phyloP scores from a whole-genome alignment of 2,329 filamentous ascomycete species.

The Phoma sp. region DNA sequence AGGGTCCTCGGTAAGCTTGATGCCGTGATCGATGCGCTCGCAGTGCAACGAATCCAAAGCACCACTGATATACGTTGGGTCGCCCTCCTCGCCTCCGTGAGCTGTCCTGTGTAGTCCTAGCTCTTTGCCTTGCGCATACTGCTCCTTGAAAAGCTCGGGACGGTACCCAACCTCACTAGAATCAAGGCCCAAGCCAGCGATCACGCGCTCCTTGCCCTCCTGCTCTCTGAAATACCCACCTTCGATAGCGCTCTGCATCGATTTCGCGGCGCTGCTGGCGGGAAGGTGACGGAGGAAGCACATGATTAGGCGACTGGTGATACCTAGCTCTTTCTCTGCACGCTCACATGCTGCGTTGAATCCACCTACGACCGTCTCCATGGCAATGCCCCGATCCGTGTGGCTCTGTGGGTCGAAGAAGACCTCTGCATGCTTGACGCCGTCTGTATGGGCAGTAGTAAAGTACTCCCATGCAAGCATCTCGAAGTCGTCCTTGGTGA shows the following conservation, averaged over 20 bases:
- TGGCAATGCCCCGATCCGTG: conserved; percentile 66
- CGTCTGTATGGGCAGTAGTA: conserved; percentile 65
- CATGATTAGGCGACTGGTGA: conserved; percentile 71
- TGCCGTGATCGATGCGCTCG: conserved; percentile 76
- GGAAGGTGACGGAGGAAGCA: conserved; percentile 77
- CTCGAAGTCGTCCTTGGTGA: conserved; percentile 72
- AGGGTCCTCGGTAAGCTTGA: conserved; percentile 67
- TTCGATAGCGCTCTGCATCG: conserved; percentile 56
- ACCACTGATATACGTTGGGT: conserved; percentile 67
- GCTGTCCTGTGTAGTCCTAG: conserved; percentile 69
- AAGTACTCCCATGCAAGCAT: conserved; percentile 76
- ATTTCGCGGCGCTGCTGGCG: conserved; percentile 52
- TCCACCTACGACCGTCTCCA: conserved; percentile 69
- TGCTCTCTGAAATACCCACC: conserved; percentile 51
- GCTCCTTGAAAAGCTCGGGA: conserved; percentile 63
- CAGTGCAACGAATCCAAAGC: conserved; percentile 68
- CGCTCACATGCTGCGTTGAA: conserved; percentile 65
- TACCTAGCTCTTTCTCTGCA: conserved; percentile 67
- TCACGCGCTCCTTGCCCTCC: conserved; percentile 53
- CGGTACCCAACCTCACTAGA: conserved; percentile 60
- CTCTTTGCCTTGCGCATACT: conserved; percentile 63
- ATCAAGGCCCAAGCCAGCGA: conserved; percentile 71
- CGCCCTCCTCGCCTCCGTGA: conserved; percentile 79
- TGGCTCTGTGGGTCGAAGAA: conserved; percentile 86
- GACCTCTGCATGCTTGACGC: conserved; percentile 75